Percentiles rank a stretch among this genome's conserved stretches.
Evolutionary conservation across 176 grass and related monocot genomes (phyloP).

Genomic region (Phoenix dactylifera): DNA sequence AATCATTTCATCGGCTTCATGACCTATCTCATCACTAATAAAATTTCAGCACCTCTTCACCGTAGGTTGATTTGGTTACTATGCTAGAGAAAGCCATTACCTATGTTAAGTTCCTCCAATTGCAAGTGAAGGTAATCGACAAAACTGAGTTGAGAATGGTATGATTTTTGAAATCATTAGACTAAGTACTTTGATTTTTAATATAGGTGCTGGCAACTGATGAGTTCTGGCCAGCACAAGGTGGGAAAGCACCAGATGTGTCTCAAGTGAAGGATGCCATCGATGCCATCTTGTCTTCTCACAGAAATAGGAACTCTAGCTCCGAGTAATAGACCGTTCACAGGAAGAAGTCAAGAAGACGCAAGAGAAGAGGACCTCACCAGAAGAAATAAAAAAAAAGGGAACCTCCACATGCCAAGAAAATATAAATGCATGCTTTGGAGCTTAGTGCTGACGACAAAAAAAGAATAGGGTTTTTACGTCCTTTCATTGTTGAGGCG

Average conservation of each 20-base stretch:
- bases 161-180: neutral
- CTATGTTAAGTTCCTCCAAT: slow-evolving; percentile 93
- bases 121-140: slow-evolving; percentile 72
- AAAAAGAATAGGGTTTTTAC: too few species aligned
- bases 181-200: neutral
- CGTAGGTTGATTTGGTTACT: slow-evolving; percentile 34
- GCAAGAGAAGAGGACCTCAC: neutral
- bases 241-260: slow-evolving; percentile 52
- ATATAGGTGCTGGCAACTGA: slow-evolving; percentile 74
- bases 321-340: neutral
- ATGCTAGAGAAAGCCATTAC: slow-evolving; percentile 94
- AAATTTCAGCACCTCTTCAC: too few species aligned
- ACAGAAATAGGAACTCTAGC: slow-evolving; percentile 26
- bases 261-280: slow-evolving; percentile 76
- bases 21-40: neutral
- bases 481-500: too few species aligned
- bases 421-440: too few species aligned
- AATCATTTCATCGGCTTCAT: slow-evolving; percentile 33
- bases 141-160: neutral
- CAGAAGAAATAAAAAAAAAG: neutral
- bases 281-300: slow-evolving; percentile 75
- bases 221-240: slow-evolving; percentile 91
- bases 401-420: too few species aligned
- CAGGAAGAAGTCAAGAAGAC: neutral
- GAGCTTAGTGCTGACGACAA: too few species aligned